These are phyloP conservation scores for Microthlaspi erraticum DNA, from an alignment of 345 rosid species.

Conservation along the genomic window DNA sequence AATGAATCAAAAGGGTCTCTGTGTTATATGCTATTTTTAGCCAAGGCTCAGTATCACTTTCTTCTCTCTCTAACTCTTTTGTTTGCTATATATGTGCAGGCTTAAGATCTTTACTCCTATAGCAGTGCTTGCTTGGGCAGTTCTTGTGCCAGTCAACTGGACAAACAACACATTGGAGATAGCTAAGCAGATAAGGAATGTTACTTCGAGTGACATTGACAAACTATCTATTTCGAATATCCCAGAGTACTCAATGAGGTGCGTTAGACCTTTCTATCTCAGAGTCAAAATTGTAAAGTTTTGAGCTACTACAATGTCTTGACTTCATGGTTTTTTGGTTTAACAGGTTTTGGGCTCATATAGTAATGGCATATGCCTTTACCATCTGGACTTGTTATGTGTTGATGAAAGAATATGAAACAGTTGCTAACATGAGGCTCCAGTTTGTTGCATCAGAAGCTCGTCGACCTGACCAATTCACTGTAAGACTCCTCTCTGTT, in stretches of 20 bases:
- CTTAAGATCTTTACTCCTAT: slow-evolving; percentile 89
- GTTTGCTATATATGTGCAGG: slow-evolving; percentile 46
- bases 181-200: slow-evolving; percentile 50
- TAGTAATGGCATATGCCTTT: slow-evolving; percentile 84
- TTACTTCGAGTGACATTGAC: slow-evolving; percentile 87
- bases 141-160: slow-evolving; percentile 83
- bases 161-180: slow-evolving; percentile 62
- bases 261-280: slow-evolving; percentile 5
- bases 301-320: slow-evolving; percentile 17
- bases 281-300: slow-evolving; percentile 4
- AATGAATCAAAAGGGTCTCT: background rate
- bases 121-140: slow-evolving; percentile 74
- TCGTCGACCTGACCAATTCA: slow-evolving; percentile 89
- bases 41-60: slow-evolving; percentile 5
- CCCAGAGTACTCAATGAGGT: slow-evolving; percentile 75
- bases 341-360: slow-evolving; percentile 86
- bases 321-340: background rate
- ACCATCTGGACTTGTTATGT: slow-evolving; percentile 93
- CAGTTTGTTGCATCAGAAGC: slow-evolving; percentile 83
- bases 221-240: slow-evolving; percentile 89
- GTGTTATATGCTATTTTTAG: slow-evolving; percentile 16
- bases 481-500: slow-evolving; percentile 54
- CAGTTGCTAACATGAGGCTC: slow-evolving; percentile 77
- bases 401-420: slow-evolving; percentile 80
- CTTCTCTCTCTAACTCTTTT: background rate